A percentile compares a stretch with the other conserved stretches of the same genome.
Evolutionary conservation across 2,329 filamentous ascomycete species (phyloP).

Genomic region (Gaeumannomyces sp.): DNA sequence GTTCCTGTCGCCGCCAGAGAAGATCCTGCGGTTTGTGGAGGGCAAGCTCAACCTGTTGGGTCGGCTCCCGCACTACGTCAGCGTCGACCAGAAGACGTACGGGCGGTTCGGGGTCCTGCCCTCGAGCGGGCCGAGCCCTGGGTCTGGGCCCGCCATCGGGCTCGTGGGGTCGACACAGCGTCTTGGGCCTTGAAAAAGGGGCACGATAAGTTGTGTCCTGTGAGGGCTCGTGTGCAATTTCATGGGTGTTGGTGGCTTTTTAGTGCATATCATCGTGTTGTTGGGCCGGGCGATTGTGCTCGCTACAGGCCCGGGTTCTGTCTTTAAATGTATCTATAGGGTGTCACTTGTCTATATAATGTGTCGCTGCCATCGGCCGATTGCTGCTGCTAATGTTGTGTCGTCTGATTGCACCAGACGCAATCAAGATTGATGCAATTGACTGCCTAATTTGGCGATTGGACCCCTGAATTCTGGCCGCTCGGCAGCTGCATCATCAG

Average conservation of each 20-base stretch:
- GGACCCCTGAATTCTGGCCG: not conserved
- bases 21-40: constrained; percentile 81
- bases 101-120: constrained; percentile 87
- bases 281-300: too few relatives aligned
- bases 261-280: not conserved
- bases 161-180: constrained; percentile 61
- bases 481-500: too few relatives aligned
- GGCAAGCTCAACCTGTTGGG: constrained; percentile 78
- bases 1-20: constrained; percentile 83
- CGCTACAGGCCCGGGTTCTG: not conserved
- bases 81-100: constrained; percentile 92
- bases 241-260: not conserved
- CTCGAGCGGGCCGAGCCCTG: constrained; percentile 33
- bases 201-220: not conserved
- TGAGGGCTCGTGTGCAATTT: not conserved
- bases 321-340: not conserved
- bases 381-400: too few relatives aligned
- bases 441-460: not conserved
- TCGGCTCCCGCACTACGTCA: constrained; percentile 84
- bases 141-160: constrained; percentile 46
- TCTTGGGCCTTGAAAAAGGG: constrained; percentile 53
- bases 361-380: not conserved
- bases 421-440: too few relatives aligned
- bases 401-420: not conserved
- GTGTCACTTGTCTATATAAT: not conserved